Percentiles rank a stretch among this genome's conserved stretches.
phyloP scores from a whole-genome alignment of 306 rosid genomes.

The Alnus glutinosa region DNA sequence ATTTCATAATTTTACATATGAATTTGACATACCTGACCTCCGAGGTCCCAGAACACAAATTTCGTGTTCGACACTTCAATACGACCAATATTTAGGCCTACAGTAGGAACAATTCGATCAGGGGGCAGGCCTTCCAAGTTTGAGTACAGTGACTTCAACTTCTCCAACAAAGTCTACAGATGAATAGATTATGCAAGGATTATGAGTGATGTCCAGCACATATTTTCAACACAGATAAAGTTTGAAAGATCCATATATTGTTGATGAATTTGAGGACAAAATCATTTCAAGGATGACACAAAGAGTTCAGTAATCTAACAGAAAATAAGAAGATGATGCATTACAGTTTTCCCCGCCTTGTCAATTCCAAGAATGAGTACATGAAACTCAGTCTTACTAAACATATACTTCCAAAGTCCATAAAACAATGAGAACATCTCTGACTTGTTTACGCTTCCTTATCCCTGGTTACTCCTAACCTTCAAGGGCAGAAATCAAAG shows the following conservation, averaged over 20 bases:
- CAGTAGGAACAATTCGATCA: conserved; percentile 98
- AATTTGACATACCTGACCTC: conserved; percentile 84
- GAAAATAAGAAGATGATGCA: conserved; percentile 27
- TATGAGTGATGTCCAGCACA: conserved; percentile 9
- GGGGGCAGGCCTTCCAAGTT: conserved; percentile 87
- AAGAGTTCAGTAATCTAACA: conserved; percentile 16
- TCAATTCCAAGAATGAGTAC: conserved; percentile 95
- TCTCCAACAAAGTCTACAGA: conserved; percentile 90
- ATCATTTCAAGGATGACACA: conserved; percentile 13
- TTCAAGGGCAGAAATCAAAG: conserved; percentile 39
- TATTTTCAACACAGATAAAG: not conserved
- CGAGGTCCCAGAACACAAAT: conserved; percentile 97
- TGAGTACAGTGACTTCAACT: conserved; percentile 80
- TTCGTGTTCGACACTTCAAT: conserved; percentile 78
- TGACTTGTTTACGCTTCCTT: conserved; percentile 30
- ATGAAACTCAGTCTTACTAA: conserved; percentile 91
- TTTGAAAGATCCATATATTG: not conserved
- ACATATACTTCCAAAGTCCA: conserved; percentile 92
- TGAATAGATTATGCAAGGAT: conserved; percentile 7
- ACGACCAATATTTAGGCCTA: conserved; percentile 97
- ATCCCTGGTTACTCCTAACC: conserved; percentile 30
- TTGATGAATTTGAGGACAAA: not conserved
- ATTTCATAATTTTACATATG: not conserved
- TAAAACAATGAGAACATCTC: conserved; percentile 90
- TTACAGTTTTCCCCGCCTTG: conserved; percentile 99